Conservation (phyloP, 495 filamentous ascomycete species). For the Neurospora sp. region DNA sequence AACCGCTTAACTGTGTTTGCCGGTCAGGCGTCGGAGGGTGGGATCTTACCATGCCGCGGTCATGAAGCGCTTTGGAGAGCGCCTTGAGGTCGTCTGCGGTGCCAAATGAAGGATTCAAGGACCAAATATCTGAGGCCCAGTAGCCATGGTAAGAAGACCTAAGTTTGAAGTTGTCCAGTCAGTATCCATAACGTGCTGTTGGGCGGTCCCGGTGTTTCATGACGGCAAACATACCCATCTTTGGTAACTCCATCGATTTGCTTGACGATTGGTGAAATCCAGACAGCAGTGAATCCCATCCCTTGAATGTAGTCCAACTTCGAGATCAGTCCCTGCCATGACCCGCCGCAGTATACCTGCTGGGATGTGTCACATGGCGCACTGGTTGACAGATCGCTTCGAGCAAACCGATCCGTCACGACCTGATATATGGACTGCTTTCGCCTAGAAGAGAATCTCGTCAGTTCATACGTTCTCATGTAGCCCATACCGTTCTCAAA, state of each 20-base stretch:
- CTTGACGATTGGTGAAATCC: slow-evolving; percentile 68
- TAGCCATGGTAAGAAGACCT: slow-evolving; percentile 59
- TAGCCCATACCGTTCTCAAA: not conserved
- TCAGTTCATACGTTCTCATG: not conserved
- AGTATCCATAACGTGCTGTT: not conserved
- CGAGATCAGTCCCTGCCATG: slow-evolving; percentile 61
- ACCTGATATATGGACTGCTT: slow-evolving; percentile 63
- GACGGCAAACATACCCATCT: slow-evolving; percentile 33
- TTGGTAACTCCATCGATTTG: slow-evolving; percentile 43
- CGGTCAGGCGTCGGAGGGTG: not conserved
- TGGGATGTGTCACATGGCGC: slow-evolving; percentile 37
- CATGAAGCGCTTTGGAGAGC: slow-evolving; percentile 49
- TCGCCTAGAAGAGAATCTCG: slow-evolving; percentile 31
- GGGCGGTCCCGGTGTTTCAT: not conserved
- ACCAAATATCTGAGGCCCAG: slow-evolving; percentile 61
- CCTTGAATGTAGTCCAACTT: slow-evolving; percentile 61
- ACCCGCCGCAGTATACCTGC: slow-evolving; percentile 63
- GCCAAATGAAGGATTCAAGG: slow-evolving; percentile 57
- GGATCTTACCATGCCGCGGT: slow-evolving; percentile 44
- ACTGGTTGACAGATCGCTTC: slow-evolving; percentile 54
- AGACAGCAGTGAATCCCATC: slow-evolving; percentile 76
- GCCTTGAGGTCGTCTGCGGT: slow-evolving; percentile 53
- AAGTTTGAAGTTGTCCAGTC: not conserved
- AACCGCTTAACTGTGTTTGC: not conserved
- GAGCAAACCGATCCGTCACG: slow-evolving; percentile 66